Evolutionary conservation across 768 basidiomycete species (phyloP), one percentile per base, ranked within the genome.

Genomic region (Fomitopsis serialis): DNA sequence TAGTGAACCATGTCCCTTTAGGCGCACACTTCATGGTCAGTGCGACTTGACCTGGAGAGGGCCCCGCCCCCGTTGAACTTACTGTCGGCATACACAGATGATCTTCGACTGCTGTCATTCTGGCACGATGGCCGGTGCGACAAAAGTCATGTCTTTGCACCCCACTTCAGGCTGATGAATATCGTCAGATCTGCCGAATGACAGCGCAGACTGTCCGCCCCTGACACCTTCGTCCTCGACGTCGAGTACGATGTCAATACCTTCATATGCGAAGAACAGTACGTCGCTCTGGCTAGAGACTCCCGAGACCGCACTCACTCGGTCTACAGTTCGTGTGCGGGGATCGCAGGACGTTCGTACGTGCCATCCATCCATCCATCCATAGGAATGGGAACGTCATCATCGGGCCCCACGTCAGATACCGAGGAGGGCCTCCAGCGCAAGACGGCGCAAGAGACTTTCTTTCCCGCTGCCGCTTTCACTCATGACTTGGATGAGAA

Each of bases 11-110:
- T 12, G 51, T 67, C 1, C 66, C 66, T 1, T 32, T 48, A 11
- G 64, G 64, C 3, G 55, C 56, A 17, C 58, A 50, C 22, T 46
- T 64, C 21, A 50, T 61, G 23, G 66, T 66, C 51, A n/a, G 63
- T 51, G 12, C 34, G n/a, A 19, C 22, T 3, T 40, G 4, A 19
- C 2, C 13, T 8, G 8, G 24, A 47, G 24, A 27, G 12, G 15
- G 25, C 13, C n/a, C n/a, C n/a, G n/a, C n/a, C n/a, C n/a, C n/a
- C n/a, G n/a, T n/a, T n/a, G n/a, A n/a, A n/a, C n/a, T n/a, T n/a
- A n/a, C n/a, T n/a, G n/a, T n/a, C n/a, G n/a, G n/a, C n/a, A n/a
- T n/a, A n/a, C n/a, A n/a, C 40, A 52, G 51, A 52, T 52, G 29
- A 24, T 52, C 13, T 44, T 52, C 32, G 51, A 52, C n/a, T 52